phyloP scores from a whole-genome alignment of 2,329 filamentous ascomycete species.

The Colletotrichum cereale region DNA sequence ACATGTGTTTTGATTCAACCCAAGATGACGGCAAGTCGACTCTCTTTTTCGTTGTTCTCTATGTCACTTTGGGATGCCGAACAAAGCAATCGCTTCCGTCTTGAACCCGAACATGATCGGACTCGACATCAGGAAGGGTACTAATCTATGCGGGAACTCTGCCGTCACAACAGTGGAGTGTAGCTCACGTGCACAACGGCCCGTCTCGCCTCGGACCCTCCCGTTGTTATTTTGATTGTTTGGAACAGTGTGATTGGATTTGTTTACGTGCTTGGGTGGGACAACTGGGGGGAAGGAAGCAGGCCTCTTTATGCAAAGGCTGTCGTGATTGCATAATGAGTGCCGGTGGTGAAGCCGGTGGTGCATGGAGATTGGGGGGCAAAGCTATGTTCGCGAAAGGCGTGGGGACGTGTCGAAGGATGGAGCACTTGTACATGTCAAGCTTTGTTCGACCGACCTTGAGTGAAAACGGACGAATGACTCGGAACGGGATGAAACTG shows the following conservation, averaged over 20 bases:
- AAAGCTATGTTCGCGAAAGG: background rate
- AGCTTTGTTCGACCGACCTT: background rate
- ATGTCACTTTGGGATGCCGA: background rate
- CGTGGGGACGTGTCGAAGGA: background rate
- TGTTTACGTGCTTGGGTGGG: background rate
- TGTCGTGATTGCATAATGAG: background rate
- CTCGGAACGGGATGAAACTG: too few relatives aligned
- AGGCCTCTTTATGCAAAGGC: background rate
- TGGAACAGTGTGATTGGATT: background rate
- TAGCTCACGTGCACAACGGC: background rate
- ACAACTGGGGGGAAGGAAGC: background rate
- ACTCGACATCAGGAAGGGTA: background rate
- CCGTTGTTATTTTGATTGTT: background rate
- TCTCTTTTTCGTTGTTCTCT: background rate
- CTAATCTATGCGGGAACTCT: background rate
- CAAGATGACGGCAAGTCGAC: slow-evolving; percentile 23
- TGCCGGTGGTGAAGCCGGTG: background rate
- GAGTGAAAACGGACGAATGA: too few relatives aligned
- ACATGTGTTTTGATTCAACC: slow-evolving; percentile 14
- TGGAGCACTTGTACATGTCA: background rate
- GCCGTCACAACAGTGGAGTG: background rate
- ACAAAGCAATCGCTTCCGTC: background rate
- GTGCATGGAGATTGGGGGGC: background rate
- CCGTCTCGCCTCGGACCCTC: background rate
- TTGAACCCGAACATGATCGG: background rate